These are phyloP conservation scores for Debaryomyces nepalensis DNA, from an alignment of 1,139 yeast genomes.

Conservation along the genomic window DNA sequence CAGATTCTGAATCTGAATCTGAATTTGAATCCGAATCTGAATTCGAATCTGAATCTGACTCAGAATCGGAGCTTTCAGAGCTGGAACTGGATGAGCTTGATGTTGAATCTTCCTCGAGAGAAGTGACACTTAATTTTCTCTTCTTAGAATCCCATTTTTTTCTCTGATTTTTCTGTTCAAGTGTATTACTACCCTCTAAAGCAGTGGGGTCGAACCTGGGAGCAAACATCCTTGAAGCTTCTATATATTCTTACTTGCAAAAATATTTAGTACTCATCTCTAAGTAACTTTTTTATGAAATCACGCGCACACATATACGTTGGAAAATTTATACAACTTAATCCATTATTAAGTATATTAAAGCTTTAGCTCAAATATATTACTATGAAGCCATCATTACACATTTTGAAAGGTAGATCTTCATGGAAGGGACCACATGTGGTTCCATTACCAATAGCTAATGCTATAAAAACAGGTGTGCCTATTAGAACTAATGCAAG, in stretches of 20 bases:
- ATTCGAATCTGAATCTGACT: constrained; percentile 1
- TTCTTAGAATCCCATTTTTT: constrained; percentile 19
- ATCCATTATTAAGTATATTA: constrained; percentile 52
- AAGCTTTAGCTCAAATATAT: too few relatives aligned
- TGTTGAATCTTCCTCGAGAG: constrained; percentile 17
- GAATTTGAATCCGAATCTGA: constrained; percentile 5
- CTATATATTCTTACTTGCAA: not conserved
- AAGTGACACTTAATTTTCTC: constrained; percentile 23
- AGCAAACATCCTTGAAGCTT: constrained; percentile 56
- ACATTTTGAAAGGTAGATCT: constrained; percentile 62
- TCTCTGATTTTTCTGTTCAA: constrained; percentile 16
- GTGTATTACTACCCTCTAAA: constrained; percentile 17
- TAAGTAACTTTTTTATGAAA: constrained; percentile 7
- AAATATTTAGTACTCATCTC: constrained; percentile 14
- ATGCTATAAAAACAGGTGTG: constrained; percentile 77
- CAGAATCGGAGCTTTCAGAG: not conserved
- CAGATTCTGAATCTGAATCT: constrained; percentile 1
- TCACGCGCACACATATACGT: constrained; percentile 10
- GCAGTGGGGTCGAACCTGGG: constrained; percentile 62
- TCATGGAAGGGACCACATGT: constrained; percentile 95
- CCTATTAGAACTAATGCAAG: constrained; percentile 96
- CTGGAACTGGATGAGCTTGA: constrained; percentile 1
- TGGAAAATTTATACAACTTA: constrained; percentile 2
- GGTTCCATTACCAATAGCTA: constrained; percentile 88
- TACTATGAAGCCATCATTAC: constrained; percentile 62